Evolutionary conservation across 2,329 filamentous ascomycete genomes (phyloP), one percentile per base, ranked within the genome.

Genomic region (Phaeophleospora eucalypticola): DNA sequence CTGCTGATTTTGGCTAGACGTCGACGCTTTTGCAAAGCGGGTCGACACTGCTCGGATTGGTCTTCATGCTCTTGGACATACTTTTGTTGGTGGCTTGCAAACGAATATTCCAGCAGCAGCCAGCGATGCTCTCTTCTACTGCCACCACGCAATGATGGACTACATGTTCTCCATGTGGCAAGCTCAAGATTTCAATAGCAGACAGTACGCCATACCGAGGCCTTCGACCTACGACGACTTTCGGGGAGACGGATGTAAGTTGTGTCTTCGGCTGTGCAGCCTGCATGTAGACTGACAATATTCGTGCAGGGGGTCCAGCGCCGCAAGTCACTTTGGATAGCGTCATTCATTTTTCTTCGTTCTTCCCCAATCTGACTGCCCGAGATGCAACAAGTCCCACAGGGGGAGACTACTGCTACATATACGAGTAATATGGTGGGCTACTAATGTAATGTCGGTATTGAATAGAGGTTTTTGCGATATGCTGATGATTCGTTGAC

Each of bases 301-400:
- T 29, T 12, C n/a, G n/a, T 39, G 32, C 29, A 41, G 43, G 20
- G 39, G 27, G 7, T 4, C 15, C 4, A 2, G 24, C 17, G n/a
- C 40, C 43, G 3, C 20, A 19, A n/a, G 36, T 48, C 21, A 40
- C 20, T 9, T 24, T 51, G 6, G 46, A 52, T 15, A 36, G 33
- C 27, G 40, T 29, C 4, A 18, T 52, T 15, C 21, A 43, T 24
- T 21, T 50, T 32, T 49, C 49, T 12, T 41, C 46, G 3, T 14
- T 47, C n/a, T 52, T 52, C 19, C 24, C 42, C 4, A 45, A 45
- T 8, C 24, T 47, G 4, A 48, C 35, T 36, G 46, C 52, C 12
- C 18, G 38, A 27, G 49, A 54, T 40, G 42, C 45, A 1, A 49
- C 52, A 44, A 52, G 46, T 37, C 37, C 52, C 14, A 50, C 46